Percentiles rank a stretch among this genome's conserved stretches.
These are phyloP conservation scores for Calendula officinalis DNA, from an alignment of 129 eudicot genomes.

Conservation along the genomic window DNA sequence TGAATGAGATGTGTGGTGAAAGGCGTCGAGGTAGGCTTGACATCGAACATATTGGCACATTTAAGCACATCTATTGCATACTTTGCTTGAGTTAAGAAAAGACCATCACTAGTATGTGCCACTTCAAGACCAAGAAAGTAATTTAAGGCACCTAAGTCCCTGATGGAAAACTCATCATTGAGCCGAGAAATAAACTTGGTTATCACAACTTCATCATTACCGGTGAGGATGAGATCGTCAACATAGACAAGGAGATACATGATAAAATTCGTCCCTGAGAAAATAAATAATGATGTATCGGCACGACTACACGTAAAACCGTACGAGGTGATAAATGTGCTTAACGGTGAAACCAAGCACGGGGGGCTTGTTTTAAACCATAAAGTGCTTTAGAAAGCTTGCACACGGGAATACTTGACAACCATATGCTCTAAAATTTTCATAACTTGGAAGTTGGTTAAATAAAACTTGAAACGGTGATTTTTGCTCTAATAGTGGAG, in stretches of 20 bases:
- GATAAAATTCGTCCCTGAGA: neutral
- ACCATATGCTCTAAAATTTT: too few species aligned
- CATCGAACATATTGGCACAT: neutral
- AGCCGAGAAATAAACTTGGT: neutral
- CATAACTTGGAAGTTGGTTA: too few species aligned
- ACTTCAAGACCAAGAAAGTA: slow-evolving; percentile 12
- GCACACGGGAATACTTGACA: too few species aligned
- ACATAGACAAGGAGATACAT: neutral
- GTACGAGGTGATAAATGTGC: neutral
- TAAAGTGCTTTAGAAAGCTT: slow-evolving; percentile 11
- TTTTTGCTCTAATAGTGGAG: too few species aligned
- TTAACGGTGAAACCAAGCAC: slow-evolving; percentile 2
- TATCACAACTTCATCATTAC: neutral
- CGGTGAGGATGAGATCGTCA: neutral
- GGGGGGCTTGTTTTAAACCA: slow-evolving; percentile 4
- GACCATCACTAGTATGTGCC: neutral
- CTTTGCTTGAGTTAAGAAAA: slow-evolving; percentile 10
- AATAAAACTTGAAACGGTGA: too few species aligned
- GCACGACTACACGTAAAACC: slow-evolving; percentile 8
- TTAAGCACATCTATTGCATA: neutral
- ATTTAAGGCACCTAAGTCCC: neutral
- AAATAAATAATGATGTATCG: neutral
- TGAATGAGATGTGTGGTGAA: neutral
- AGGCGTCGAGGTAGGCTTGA: neutral
- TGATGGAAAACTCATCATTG: slow-evolving; percentile 3